Percentiles rank a stretch among this genome's conserved stretches.
Evolutionary conservation across 2,329 filamentous ascomycete genomes (phyloP).

Genomic region (Aureobasidium mangrovei): DNA sequence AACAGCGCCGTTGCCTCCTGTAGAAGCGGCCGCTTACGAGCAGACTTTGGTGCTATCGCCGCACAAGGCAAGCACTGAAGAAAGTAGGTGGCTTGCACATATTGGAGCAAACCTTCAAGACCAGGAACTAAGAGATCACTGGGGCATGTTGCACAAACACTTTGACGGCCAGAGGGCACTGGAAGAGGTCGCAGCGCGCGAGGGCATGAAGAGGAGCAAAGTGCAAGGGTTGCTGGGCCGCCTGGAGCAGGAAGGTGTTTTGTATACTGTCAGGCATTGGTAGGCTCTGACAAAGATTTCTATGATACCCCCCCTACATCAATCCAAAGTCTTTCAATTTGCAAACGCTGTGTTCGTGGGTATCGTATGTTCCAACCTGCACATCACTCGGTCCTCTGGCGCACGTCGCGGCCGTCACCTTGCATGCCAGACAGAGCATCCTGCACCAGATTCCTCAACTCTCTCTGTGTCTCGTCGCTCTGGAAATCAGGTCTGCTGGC

Average conservation of each 20-base stretch:
- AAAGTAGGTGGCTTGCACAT: constrained; percentile 15
- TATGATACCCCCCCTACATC: no score
- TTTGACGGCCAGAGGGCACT: constrained; percentile 79
- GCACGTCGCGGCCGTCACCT: not conserved
- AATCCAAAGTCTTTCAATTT: no score
- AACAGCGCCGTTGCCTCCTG: constrained; percentile 2
- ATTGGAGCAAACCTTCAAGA: constrained; percentile 47
- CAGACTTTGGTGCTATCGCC: constrained; percentile 14
- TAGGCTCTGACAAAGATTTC: not conserved
- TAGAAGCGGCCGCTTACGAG: constrained; percentile 7
- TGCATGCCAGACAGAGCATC: constrained; percentile 55
- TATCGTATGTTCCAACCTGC: not conserved
- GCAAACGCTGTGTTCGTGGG: not conserved
- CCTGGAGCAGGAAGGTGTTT: constrained; percentile 15
- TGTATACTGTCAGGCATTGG: constrained; percentile 17
- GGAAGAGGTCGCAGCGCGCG: constrained; percentile 76
- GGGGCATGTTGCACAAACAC: constrained; percentile 70
- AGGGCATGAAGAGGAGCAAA: constrained; percentile 74
- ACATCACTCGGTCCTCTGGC: not conserved
- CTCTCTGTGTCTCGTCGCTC: constrained; percentile 67
- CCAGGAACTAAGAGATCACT: constrained; percentile 54
- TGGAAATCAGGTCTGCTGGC: constrained; percentile 77
- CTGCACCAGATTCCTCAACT: constrained; percentile 68
- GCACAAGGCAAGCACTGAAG: constrained; percentile 16
- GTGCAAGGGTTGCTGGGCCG: constrained; percentile 26